phyloP scores from a whole-genome alignment of 352 stramenopile species.

The Phytophthora parvispora region DNA sequence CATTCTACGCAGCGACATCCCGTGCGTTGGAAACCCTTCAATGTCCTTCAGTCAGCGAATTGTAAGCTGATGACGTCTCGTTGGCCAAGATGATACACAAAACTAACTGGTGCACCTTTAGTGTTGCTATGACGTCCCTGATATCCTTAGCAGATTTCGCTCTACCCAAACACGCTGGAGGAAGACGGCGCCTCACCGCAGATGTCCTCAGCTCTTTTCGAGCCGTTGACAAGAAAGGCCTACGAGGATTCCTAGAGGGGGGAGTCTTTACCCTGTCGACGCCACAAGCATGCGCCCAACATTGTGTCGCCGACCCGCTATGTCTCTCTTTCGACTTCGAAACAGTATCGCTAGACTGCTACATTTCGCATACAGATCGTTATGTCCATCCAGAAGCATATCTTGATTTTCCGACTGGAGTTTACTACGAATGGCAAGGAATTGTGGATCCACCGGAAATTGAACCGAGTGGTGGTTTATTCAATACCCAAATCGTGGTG shows the following conservation, averaged over 20 bases:
- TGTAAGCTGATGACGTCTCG: slow-evolving; percentile 13
- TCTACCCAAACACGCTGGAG: too few species aligned
- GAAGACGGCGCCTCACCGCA: slow-evolving; percentile 12
- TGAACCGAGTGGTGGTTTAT: slow-evolving; percentile 66
- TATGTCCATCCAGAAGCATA: slow-evolving; percentile 75
- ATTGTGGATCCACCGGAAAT: slow-evolving; percentile 54
- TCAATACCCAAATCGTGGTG: slow-evolving; percentile 65
- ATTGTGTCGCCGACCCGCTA: slow-evolving; percentile 52
- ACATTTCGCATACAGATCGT: slow-evolving; percentile 79
- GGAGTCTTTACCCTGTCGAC: slow-evolving; percentile 51
- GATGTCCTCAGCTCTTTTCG: slow-evolving; percentile 49
- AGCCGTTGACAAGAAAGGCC: slow-evolving; percentile 47
- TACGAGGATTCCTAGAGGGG: slow-evolving; percentile 72
- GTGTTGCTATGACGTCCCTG: neutral
- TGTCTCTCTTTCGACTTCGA: slow-evolving; percentile 87
- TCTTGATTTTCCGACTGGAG: slow-evolving; percentile 67
- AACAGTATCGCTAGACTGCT: slow-evolving; percentile 61
- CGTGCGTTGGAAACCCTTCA: neutral
- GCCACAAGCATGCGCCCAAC: slow-evolving; percentile 46
- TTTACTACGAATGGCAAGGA: slow-evolving; percentile 87
- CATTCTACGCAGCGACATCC: neutral
- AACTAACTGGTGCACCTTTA: slow-evolving; percentile 12
- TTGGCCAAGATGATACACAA: neutral
- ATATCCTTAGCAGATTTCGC: slow-evolving; percentile 1
- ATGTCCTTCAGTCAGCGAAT: slow-evolving; percentile 9